These are phyloP conservation scores for Fagopyrum tataricum DNA, from an alignment of 148 eudicot genomes.

Conservation along the genomic window DNA sequence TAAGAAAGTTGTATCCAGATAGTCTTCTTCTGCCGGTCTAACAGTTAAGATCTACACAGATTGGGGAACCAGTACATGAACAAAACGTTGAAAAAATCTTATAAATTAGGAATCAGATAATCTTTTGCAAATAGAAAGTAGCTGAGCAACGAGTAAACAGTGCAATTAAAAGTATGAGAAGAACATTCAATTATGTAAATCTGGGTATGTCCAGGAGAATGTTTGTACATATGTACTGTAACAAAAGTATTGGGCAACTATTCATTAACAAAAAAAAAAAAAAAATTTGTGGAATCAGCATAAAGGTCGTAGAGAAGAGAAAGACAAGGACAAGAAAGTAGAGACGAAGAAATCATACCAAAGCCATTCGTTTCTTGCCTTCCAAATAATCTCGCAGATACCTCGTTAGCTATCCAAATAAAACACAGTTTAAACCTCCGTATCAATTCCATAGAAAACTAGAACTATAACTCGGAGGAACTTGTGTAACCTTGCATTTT, in stretches of 20 bases:
- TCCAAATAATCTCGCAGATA: constrained; percentile 83
- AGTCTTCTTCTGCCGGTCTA: constrained; percentile 78
- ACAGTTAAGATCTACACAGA: constrained; percentile 68
- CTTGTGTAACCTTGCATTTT: background rate
- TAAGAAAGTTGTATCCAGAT: constrained; percentile 71
- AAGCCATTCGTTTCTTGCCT: constrained; percentile 85
- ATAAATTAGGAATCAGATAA: background rate
- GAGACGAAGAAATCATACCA: constrained; percentile 48
- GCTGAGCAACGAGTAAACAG: background rate
- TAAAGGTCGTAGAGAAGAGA: background rate
- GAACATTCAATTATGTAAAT: background rate
- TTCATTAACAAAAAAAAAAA: background rate
- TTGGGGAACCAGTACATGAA: background rate
- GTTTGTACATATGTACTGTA: background rate
- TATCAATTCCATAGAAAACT: background rate
- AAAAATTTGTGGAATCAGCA: background rate
- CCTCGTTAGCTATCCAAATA: constrained; percentile 54
- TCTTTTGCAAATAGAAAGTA: background rate
- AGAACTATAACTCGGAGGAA: background rate
- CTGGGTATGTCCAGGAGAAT: background rate
- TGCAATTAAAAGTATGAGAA: background rate
- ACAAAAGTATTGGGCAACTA: background rate
- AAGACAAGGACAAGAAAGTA: background rate
- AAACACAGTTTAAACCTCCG: background rate
- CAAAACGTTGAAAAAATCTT: background rate